Percentiles rank a stretch among this genome's conserved stretches.
phyloP scores from a whole-genome alignment of 805 yeast genomes.

The Torulaspora indica region DNA sequence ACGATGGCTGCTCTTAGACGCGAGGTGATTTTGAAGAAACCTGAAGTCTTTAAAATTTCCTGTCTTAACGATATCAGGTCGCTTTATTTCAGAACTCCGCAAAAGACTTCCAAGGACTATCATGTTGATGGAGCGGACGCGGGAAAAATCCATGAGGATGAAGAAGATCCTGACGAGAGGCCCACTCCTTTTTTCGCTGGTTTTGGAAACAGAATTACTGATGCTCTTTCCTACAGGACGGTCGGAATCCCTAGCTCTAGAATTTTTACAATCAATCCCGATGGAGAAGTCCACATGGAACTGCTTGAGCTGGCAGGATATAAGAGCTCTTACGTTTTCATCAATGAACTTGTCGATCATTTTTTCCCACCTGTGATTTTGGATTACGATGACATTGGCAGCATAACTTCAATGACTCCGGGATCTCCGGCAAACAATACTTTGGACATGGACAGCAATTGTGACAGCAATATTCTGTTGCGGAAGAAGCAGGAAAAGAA shows the following conservation, averaged over 20 bases:
- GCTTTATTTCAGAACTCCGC: slow-evolving; percentile 44
- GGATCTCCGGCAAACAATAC: slow-evolving; percentile 29
- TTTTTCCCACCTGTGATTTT: slow-evolving; percentile 80
- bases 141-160: slow-evolving; percentile 11
- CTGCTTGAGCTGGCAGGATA: slow-evolving; percentile 89
- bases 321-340: slow-evolving; percentile 78
- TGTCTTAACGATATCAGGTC: slow-evolving; percentile 81
- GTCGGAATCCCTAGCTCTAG: slow-evolving; percentile 93
- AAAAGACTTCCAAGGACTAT: slow-evolving; percentile 1
- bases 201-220: slow-evolving; percentile 93
- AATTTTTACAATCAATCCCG: slow-evolving; percentile 92
- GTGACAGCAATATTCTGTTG: slow-evolving; percentile 22
- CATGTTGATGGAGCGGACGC: slow-evolving; percentile 3
- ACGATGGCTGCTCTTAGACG: slow-evolving; percentile 92
- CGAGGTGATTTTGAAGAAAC: slow-evolving; percentile 89
- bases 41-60: slow-evolving; percentile 98
- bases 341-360: slow-evolving; percentile 93
- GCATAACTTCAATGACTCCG: slow-evolving; percentile 30
- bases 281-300: slow-evolving; percentile 97
- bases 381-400: slow-evolving; percentile 34
- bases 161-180: slow-evolving; percentile 37
- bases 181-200: slow-evolving; percentile 94
- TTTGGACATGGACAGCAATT: slow-evolving; percentile 16
- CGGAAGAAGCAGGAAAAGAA: slow-evolving; percentile 36
- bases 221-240: slow-evolving; percentile 88